Percentiles rank a stretch among this genome's conserved stretches.
These are phyloP conservation scores for Salix suchowensis DNA, from an alignment of 345 rosid species.

Conservation along the genomic window DNA sequence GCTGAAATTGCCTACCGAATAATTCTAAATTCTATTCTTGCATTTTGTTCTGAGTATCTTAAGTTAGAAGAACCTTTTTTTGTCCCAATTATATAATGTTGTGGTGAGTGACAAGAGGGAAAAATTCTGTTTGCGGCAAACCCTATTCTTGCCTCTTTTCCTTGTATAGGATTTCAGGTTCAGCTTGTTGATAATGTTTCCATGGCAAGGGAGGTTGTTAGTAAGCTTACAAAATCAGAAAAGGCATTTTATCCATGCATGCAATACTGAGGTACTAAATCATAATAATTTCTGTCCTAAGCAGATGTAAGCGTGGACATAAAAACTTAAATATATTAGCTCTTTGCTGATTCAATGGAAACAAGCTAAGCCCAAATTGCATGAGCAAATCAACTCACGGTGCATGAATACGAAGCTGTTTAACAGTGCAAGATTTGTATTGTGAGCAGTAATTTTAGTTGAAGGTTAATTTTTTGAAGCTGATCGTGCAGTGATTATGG, in stretches of 20 bases:
- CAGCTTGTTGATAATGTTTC: constrained; percentile 57
- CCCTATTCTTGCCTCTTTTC: too few relatives aligned
- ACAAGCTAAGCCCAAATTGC: background rate
- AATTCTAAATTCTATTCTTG: too few relatives aligned
- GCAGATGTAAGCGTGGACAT: background rate
- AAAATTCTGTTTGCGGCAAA: too few relatives aligned
- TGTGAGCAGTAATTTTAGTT: background rate
- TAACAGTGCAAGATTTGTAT: background rate
- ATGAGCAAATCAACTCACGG: background rate
- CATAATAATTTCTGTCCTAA: background rate
- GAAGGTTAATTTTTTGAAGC: background rate
- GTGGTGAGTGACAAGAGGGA: too few relatives aligned
- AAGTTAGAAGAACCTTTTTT: too few relatives aligned
- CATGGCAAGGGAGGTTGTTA: constrained; percentile 50
- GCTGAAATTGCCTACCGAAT: too few relatives aligned
- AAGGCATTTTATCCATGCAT: constrained; percentile 67
- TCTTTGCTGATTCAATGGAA: background rate
- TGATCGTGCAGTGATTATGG: background rate
- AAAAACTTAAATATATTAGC: background rate
- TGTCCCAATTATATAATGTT: too few relatives aligned
- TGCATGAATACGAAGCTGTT: background rate
- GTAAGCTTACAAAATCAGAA: constrained; percentile 54
- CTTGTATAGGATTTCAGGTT: constrained; percentile 17
- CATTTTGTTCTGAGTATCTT: too few relatives aligned
- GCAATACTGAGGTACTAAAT: constrained; percentile 79